Evolutionary conservation across 441 rosid species (phyloP).

Genomic region (Adansonia rubrostipa): DNA sequence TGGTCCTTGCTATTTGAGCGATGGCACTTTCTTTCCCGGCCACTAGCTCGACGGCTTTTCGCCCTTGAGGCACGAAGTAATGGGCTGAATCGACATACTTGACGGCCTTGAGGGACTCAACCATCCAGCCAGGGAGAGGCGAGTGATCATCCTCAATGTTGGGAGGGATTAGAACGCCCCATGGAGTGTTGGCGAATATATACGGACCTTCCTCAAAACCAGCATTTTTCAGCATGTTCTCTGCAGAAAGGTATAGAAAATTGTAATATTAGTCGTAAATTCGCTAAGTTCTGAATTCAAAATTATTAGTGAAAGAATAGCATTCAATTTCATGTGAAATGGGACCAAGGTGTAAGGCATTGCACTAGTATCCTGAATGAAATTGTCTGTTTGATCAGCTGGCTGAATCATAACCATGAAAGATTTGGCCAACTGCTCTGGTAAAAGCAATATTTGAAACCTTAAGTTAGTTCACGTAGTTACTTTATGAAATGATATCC

Average conservation of each 20-base stretch:
- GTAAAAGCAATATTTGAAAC: no score
- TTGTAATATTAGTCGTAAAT: not conserved
- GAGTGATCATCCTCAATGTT: conserved; percentile 85
- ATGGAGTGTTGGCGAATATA: conserved; percentile 70
- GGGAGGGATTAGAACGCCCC: conserved; percentile 83
- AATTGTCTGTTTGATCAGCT: not conserved
- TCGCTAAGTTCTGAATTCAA: not conserved
- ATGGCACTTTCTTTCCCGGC: conserved; percentile 70
- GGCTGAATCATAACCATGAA: not conserved
- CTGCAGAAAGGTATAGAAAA: conserved; percentile 37
- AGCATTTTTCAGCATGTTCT: conserved; percentile 67
- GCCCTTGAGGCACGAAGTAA: conserved; percentile 61
- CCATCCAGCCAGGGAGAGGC: conserved; percentile 86
- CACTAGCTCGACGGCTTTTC: conserved; percentile 59
- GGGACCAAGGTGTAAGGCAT: not conserved
- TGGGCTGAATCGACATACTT: conserved; percentile 71
- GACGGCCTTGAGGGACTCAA: conserved; percentile 87
- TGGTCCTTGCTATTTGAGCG: conserved; percentile 56
- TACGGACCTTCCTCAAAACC: conserved; percentile 90
- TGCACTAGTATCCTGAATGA: not conserved
- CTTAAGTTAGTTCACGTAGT: no score
- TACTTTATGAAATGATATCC: no score
- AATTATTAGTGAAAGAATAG: not conserved
- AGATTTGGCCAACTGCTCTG: not conserved
- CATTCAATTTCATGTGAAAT: conserved; percentile 16